Base-by-base conservation (phyloP, 345 rosid species). In the Heritiera fomes region DNA sequence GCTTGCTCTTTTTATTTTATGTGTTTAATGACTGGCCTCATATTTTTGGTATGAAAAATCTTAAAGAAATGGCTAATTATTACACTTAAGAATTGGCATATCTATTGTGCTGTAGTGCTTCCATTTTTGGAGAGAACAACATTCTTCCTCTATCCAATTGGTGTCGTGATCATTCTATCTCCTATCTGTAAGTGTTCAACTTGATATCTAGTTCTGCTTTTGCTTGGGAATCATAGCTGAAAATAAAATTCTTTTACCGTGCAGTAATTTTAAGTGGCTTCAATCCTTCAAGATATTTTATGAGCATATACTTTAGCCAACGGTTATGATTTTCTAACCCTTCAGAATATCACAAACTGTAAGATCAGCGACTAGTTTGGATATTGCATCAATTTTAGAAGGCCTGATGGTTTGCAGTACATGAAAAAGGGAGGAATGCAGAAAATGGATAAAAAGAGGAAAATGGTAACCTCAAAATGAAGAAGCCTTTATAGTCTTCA, bases 51-150 rank as follows among this genome's bases (percentile, higher is more conserved):
- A 50, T 61, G 71, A 2, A 76, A 28, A 56, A 69, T 76, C 52
- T 20, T 15, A 28, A 71, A 13, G 68, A 45, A 41, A 71, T 55
- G 55, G 79, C 68, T 50, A 52, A 38, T 65, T 14, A 43, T 66
- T 50, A 23, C 71, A 11, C 23, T 68, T 5, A 58, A 60, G n/a
- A 76, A 63, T 61, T 28, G 8, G 46, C 80, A 20, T 72, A 13
- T 66, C 77, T 52, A 38, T 79, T 70, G 3, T 41, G 56, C 50
- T 85, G 85, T 92, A 94, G 99, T 94, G 66, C 89, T 97, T 49
- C 99, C 99, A 50, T 97, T 97, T 87, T 80, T 97, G 88, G 99
- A 97, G 88, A 91, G 95, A 82, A 94, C 99, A 59, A 91, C 98
- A 1, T 94, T 94, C 87, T 97, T 94, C 86, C 92, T 97, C 46